Evolutionary conservation across 164 flowering plant genomes (phyloP).

Genomic region (Santalum album): DNA sequence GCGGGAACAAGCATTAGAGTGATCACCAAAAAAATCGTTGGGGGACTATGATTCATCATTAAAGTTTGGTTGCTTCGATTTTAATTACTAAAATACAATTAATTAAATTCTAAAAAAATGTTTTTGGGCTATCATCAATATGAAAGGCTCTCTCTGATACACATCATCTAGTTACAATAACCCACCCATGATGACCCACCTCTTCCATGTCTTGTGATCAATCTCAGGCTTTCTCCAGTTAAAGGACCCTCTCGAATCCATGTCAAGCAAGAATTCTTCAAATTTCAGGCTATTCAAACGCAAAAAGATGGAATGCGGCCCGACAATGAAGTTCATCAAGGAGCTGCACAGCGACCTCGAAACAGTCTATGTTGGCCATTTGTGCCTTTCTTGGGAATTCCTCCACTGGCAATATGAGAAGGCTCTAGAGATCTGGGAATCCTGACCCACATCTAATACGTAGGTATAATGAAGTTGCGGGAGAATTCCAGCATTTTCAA

Average conservation of each 20-base stretch:
- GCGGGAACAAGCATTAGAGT: constrained; percentile 5
- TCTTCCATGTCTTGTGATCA: neutral
- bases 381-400: constrained; percentile 6
- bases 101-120: no score
- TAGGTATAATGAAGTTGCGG: constrained; percentile 3
- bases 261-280: neutral
- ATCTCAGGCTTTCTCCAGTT: constrained; percentile 1
- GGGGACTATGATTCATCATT: neutral
- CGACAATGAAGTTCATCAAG: neutral
- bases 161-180: no score
- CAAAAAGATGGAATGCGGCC: constrained; percentile 1
- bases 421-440: constrained; percentile 4
- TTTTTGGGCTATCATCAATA: no score
- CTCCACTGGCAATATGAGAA: constrained; percentile 7
- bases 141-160: no score
- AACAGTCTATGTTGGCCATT: constrained; percentile 1
- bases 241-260: neutral
- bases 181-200: no score
- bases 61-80: neutral
- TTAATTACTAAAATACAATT: no score
- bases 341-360: neutral
- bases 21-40: neutral
- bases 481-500: constrained; percentile 3
- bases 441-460: neutral
- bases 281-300: neutral